Conservation (phyloP, 371 early-diverging fungal genomes). For the Mortierella sp. region DNA sequence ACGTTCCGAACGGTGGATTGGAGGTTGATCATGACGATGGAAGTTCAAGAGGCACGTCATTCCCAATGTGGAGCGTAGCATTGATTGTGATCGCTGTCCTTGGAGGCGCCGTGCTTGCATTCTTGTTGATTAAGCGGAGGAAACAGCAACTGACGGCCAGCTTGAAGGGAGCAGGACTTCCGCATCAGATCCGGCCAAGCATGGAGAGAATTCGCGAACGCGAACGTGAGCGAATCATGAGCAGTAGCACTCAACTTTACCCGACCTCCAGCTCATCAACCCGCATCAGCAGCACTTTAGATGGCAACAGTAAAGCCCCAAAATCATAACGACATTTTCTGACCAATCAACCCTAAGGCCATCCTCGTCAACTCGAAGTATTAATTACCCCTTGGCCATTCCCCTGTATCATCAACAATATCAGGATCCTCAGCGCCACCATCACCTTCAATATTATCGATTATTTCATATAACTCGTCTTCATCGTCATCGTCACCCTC, state of each 20-base stretch:
- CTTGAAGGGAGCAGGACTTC: background rate
- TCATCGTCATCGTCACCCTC: slow-evolving; percentile 1
- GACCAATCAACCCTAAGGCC: background rate
- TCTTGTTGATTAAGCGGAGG: slow-evolving; percentile 12
- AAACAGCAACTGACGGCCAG: background rate
- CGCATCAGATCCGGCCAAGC: background rate
- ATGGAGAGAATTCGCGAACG: background rate
- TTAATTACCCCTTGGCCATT: too few relatives aligned
- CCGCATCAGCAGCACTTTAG: background rate
- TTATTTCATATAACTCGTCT: background rate
- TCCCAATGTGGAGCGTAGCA: slow-evolving; percentile 23
- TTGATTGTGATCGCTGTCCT: slow-evolving; percentile 11
- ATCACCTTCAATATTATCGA: background rate
- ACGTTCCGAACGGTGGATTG: too few relatives aligned
- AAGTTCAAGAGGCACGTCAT: background rate
- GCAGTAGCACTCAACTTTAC: background rate
- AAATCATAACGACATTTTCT: slow-evolving; percentile 15
- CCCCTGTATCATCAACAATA: background rate
- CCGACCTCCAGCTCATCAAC: background rate
- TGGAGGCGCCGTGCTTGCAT: slow-evolving; percentile 4
- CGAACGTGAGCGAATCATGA: slow-evolving; percentile 15
- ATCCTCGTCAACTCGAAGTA: background rate
- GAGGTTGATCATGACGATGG: background rate
- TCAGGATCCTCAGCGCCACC: background rate
- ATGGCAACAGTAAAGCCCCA: slow-evolving; percentile 1